These are phyloP conservation scores for Penicillium olsonii DNA, from an alignment of 2,329 filamentous ascomycete species.

Conservation along the genomic window DNA sequence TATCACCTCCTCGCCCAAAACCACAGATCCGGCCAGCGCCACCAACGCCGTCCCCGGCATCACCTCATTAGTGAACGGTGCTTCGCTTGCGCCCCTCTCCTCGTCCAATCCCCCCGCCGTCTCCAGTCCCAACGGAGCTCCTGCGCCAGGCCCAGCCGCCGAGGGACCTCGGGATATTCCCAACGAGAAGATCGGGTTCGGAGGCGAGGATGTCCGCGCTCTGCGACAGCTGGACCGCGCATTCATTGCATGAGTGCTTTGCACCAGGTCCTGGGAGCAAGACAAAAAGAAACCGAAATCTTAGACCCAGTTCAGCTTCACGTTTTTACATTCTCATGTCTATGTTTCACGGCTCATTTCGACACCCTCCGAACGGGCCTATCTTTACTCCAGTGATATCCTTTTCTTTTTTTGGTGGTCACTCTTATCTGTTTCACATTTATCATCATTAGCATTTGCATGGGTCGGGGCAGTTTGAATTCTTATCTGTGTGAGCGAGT, in stretches of 20 bases:
- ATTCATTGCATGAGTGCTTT: constrained; percentile 40
- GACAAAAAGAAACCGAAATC: constrained; percentile 1
- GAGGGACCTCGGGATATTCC: constrained; percentile 57
- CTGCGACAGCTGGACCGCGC: constrained; percentile 65
- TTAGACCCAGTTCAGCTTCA: neutral
- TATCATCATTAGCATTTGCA: constrained; percentile 25
- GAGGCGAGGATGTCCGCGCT: constrained; percentile 64
- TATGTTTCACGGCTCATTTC: constrained; percentile 1
- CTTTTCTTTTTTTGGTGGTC: constrained; percentile 15
- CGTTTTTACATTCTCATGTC: constrained; percentile 1
- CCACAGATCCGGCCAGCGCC: constrained; percentile 25
- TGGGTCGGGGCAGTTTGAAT: constrained; percentile 21
- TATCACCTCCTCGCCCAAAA: constrained; percentile 25
- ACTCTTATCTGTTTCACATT: constrained; percentile 2
- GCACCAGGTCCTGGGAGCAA: too few relatives aligned
- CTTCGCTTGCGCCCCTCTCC: constrained; percentile 30
- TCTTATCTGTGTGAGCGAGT: constrained; percentile 14
- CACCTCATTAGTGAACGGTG: constrained; percentile 47
- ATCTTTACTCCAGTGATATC: constrained; percentile 21
- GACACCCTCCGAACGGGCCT: constrained; percentile 9
- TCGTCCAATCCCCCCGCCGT: constrained; percentile 26
- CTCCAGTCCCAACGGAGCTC: constrained; percentile 12
- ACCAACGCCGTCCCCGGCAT: constrained; percentile 57
- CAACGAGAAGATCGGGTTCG: constrained; percentile 58
- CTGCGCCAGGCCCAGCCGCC: constrained; percentile 11